Evolutionary conservation across 441 rosid species (phyloP), one percentile per base, ranked within the genome.

Genomic region (Syzygium syzygioides): DNA sequence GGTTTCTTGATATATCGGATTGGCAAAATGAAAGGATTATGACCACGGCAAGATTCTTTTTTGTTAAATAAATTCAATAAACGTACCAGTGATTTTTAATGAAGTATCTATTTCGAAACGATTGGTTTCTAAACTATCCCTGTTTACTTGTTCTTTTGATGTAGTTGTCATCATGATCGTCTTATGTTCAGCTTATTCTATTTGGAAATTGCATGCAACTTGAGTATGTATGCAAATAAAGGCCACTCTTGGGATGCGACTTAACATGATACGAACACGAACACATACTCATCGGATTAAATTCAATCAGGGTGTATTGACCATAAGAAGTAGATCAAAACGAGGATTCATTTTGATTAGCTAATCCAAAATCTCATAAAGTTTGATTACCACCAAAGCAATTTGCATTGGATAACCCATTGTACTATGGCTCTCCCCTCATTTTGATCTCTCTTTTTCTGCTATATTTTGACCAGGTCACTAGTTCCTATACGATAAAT

Each of bases 21-120:
- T 8, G 80, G 1, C 10, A 20, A 37, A 17, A 71, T 0, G 1
- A 37, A 6, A 1, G 2, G 13, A 1, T 71, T 19, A 71, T 10
- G 41, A 37, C 3, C 2, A n/a, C 1, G 0, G 12, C 28, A 1
- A 2, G 9, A 37, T 71, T 71, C n/a, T 37, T 37, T 71, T 68
- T 0, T 37, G 0, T 37, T 5, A 71, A 71, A 4, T 3, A 37
- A 34, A 37, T 37, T 71, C 4, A 71, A 20, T 68, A 4, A 3
- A 19, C 26, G 3, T 34, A 34, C 11, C 14, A 1, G 26, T 10
- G 3, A 68, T 68, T 34, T 34, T 7, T 34, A 68, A 4, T 5
- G 6, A 71, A 37, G 4, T 71, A 20, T 71, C 4, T 7, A 23
- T 71, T 9, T 71, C 14, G 7, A 71, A 37, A 0, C 4, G 5